Base-by-base conservation (phyloP, 441 rosid genomes). In the Erysimum pusillum region DNA sequence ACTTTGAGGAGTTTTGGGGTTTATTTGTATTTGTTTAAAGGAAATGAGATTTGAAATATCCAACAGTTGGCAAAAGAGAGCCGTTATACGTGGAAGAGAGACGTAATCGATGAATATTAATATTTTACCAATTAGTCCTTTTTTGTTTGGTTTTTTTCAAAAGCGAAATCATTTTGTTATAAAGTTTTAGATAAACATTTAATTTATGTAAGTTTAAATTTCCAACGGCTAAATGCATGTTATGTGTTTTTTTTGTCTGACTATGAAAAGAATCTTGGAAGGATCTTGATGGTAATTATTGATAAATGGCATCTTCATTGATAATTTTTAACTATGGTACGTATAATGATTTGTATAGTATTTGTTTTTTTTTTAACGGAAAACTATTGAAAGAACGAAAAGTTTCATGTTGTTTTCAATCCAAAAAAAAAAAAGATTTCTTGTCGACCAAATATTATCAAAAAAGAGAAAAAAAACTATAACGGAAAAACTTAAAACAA, bases 221-320 rank as follows among this genome's bases (percentile, higher is more conserved):
- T 52, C 44, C 25, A 65, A 77, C 81, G 57, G 73, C 73, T 77
- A 71, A 32, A 62, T 62, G 9, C 63, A 69, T 54, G 53, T 54
- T 54, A 14, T 44, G 28, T 39, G 31, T 62, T 35, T 51, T 67
- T 62, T 52, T 52, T 51, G 63, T 52, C 73, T 11, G 15, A 22
- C 6, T 1, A 39, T 25, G 25, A 68, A 53, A 52, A 25, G 10
- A 67, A 67, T 52, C 2, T 67, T 25, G 61, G 35, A 32, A 46
- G 17, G n/a, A 42, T 44, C 17, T 36, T 2, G 14, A 52, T 25
- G 57, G 57, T 52, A 22, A 52, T 1, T 48, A 48, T 6, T 9
- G 7, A 11, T 51, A 20, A 9, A 10, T 9, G 14, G 12, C 25
- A 9, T 8, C 28, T 25, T 48, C 52, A 17, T 17, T 46, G 4